Percentiles rank a stretch among this genome's conserved stretches.
Evolutionary conservation across 768 basidiomycete genomes (phyloP).

Genomic region (Russula griseocarnosa): DNA sequence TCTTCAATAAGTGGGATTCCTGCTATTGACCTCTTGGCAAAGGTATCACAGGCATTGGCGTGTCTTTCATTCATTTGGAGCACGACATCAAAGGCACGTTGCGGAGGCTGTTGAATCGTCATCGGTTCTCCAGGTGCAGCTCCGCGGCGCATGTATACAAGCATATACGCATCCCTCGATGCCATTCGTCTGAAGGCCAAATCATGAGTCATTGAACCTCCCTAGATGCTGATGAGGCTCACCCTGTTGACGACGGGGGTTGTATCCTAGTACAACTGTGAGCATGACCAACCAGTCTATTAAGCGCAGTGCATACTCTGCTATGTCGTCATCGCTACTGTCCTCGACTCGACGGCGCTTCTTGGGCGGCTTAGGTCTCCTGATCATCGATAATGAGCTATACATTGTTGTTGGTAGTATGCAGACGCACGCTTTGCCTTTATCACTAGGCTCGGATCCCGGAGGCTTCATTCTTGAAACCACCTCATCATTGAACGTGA

Average conservation of each 20-base stretch:
- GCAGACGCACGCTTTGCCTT: conserved; percentile 25
- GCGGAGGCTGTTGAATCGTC: conserved; percentile 46
- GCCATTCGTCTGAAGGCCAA: conserved; percentile 40
- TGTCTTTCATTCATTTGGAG: conserved; percentile 52
- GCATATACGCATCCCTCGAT: conserved; percentile 92
- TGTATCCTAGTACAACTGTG: conserved; percentile 17
- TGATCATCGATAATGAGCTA: conserved; percentile 8
- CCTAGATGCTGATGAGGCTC: not conserved
- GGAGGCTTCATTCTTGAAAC: conserved; percentile 62
- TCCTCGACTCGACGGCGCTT: conserved; percentile 56
- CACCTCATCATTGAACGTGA: conserved; percentile 86
- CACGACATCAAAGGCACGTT: conserved; percentile 52
- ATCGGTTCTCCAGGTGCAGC: not conserved
- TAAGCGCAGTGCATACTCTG: conserved; percentile 21
- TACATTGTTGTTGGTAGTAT: not conserved
- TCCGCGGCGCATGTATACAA: conserved; percentile 65
- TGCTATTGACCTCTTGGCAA: conserved; percentile 43
- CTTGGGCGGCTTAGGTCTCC: conserved; percentile 33
- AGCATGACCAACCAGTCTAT: conserved; percentile 6
- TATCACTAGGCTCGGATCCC: conserved; percentile 39
- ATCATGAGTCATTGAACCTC: not conserved
- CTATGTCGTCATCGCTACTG: conserved; percentile 45
- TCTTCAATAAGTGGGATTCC: not conserved
- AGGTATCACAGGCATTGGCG: conserved; percentile 49
- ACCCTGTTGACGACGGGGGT: conserved; percentile 17